These are phyloP conservation scores for Cladosporium sp. DNA, from an alignment of 2,329 filamentous ascomycete species.

Conservation along the genomic window DNA sequence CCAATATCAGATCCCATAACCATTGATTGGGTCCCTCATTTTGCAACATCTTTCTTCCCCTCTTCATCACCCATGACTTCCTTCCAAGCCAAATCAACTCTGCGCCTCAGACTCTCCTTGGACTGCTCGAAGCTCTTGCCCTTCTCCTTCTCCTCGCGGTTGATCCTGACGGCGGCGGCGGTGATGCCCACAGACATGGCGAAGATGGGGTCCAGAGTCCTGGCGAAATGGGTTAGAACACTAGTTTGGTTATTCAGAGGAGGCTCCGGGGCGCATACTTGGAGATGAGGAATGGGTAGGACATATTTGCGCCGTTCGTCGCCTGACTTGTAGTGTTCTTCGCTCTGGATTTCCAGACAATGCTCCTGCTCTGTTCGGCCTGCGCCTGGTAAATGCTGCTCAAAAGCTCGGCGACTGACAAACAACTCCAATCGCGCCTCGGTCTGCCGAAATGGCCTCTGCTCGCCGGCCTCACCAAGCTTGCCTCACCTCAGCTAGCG, in stretches of 20 bases:
- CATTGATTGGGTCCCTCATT: not conserved
- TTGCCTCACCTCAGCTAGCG: not conserved
- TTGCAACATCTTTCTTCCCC: not conserved
- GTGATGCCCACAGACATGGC: constrained; percentile 42
- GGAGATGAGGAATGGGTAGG: constrained; percentile 37
- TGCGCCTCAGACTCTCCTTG: constrained; percentile 25
- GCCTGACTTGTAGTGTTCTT: not conserved
- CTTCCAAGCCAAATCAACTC: constrained; percentile 2
- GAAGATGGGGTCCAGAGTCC: constrained; percentile 44
- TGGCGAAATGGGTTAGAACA: constrained; percentile 17
- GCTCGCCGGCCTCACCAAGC: no score
- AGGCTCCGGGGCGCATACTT: constrained; percentile 28
- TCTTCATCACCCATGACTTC: not conserved
- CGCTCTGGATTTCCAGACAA: no score
- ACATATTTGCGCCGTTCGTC: constrained; percentile 13
- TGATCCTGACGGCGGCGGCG: constrained; percentile 36
- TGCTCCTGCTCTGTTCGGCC: no score
- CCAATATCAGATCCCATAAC: no score
- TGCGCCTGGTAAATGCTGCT: no score
- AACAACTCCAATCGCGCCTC: not conserved
- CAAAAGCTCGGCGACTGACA: no score
- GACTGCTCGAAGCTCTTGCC: constrained; percentile 34
- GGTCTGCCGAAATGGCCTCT: not conserved
- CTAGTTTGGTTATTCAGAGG: not conserved
- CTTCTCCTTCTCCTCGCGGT: constrained; percentile 44